Evolutionary conservation across 805 yeast species (phyloP), one percentile per base, ranked within the genome.

Genomic region (Limtongozyma cylindracea): DNA sequence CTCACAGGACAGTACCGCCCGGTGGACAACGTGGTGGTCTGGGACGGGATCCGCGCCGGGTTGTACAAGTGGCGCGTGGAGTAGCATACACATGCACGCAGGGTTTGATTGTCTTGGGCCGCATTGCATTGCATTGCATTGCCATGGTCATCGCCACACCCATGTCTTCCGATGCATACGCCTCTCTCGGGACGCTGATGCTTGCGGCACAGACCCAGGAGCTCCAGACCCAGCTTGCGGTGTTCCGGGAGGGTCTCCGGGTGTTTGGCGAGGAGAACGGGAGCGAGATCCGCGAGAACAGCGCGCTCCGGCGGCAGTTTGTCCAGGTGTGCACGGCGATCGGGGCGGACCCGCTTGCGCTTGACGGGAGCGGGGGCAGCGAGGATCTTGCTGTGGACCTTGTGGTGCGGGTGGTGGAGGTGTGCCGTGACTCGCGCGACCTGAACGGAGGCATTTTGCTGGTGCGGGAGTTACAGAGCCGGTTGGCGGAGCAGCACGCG

Each of bases 401-500:
- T 11, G 64, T 77, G 3, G 71, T 77, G 9, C 60, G 69, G 25
- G 49, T 80, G 10, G 69, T 80, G 9, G 92, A 80, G 33, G 49
- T 69, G 3, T 74, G 91, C 35, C 63, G 69, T 24, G 50, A 53
- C 12, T 71, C 84, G 3, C 46, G 69, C 29, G 67, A 59, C 25
- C 46, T 67, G 27, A 82, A 77, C 37, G 95, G 95, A 10, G 95
- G 95, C 1, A 48, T 78, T 9, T 58, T 80, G 12, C 50, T 74
- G 0, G 6, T 13, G 6, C 15, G 15, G 6, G 15, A 13, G 15
- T 5, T 13, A n/a, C n/a, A n/a, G n/a, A n/a, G n/a, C n/a, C n/a
- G n/a, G n/a, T 47, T 76, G 13, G 50, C 59, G 18, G 56, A 50
- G 26, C 33, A 50, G 10, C 26, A 28, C 8, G 38, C 43, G 13